Evolutionary conservation across 805 yeast species (phyloP).

Genomic region (Candida railenensis): DNA sequence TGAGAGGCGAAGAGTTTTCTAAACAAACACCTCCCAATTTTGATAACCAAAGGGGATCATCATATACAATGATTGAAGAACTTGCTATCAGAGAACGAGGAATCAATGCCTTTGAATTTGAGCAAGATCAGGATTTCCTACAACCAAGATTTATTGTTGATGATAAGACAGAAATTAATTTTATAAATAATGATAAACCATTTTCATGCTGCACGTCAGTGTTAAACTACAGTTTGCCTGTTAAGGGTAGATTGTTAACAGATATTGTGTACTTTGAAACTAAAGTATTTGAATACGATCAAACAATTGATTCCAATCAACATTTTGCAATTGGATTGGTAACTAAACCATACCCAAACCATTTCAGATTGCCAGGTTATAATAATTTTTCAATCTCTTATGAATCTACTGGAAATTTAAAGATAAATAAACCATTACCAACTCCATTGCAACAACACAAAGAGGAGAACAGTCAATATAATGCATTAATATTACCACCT

Average conservation of each 20-base stretch:
- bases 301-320: constrained; percentile 13
- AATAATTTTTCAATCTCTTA: constrained; percentile 68
- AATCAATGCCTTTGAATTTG: constrained; percentile 39
- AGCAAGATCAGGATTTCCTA: constrained; percentile 30
- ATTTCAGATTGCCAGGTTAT: constrained; percentile 72
- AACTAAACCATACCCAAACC: constrained; percentile 69
- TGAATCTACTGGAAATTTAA: constrained; percentile 69
- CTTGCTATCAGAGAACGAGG: constrained; percentile 34
- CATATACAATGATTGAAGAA: constrained; percentile 29
- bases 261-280: constrained; percentile 63
- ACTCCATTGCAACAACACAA: constrained; percentile 44
- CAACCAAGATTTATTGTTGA: constrained; percentile 36
- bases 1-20: constrained; percentile 36
- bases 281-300: constrained; percentile 34
- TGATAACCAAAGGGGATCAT: constrained; percentile 30
- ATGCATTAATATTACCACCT: constrained; percentile 51
- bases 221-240: constrained; percentile 39
- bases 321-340: constrained; percentile 65
- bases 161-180: constrained; percentile 38
- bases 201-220: constrained; percentile 41
- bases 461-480: constrained; percentile 38
- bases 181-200: constrained; percentile 35
- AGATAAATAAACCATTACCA: constrained; percentile 64
- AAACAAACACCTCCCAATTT: constrained; percentile 29
- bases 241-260: constrained; percentile 27